phyloP scores from a whole-genome alignment of 805 yeast species.

The Metschnikowia similis region DNA sequence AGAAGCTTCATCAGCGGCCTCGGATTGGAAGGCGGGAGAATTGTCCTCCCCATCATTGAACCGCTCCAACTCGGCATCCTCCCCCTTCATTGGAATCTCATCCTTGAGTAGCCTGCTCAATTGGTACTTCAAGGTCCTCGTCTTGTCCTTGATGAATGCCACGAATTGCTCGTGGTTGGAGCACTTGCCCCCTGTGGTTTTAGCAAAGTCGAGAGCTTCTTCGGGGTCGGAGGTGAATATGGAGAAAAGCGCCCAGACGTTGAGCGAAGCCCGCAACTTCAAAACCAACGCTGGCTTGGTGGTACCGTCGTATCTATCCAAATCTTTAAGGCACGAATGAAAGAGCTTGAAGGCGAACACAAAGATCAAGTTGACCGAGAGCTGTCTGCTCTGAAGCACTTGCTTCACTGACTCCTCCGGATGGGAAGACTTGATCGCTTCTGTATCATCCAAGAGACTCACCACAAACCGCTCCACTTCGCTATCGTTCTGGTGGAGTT shows the following conservation, averaged over 20 bases:
- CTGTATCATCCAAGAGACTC: slow-evolving; percentile 65
- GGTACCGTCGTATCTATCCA: slow-evolving; percentile 40
- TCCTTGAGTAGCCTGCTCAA: slow-evolving; percentile 37
- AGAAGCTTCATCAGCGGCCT: background rate
- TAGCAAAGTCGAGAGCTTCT: slow-evolving; percentile 30
- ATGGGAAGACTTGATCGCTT: slow-evolving; percentile 45
- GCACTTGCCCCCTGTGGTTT: slow-evolving; percentile 58
- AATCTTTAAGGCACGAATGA: slow-evolving; percentile 35
- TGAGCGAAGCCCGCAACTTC: slow-evolving; percentile 50
- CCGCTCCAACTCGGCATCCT: slow-evolving; percentile 25
- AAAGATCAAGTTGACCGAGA: slow-evolving; percentile 29
- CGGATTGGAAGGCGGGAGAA: background rate
- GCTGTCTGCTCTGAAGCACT: slow-evolving; percentile 55
- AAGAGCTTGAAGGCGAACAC: slow-evolving; percentile 57
- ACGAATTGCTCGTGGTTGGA: slow-evolving; percentile 57
- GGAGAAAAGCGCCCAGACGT: slow-evolving; percentile 48
- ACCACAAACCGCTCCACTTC: slow-evolving; percentile 60
- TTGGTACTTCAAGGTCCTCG: slow-evolving; percentile 44
- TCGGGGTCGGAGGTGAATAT: slow-evolving; percentile 25
- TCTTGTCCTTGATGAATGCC: slow-evolving; percentile 44
- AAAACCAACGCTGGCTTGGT: slow-evolving; percentile 43
- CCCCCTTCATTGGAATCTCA: slow-evolving; percentile 25
- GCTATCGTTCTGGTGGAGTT: slow-evolving; percentile 52
- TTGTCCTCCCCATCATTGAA: background rate
- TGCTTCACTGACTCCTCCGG: slow-evolving; percentile 39